A percentile compares a stretch with the other conserved stretches of the same genome.
These are phyloP conservation scores for Aspergillus homomorphus DNA, from an alignment of 495 filamentous ascomycete species.

Conservation along the genomic window DNA sequence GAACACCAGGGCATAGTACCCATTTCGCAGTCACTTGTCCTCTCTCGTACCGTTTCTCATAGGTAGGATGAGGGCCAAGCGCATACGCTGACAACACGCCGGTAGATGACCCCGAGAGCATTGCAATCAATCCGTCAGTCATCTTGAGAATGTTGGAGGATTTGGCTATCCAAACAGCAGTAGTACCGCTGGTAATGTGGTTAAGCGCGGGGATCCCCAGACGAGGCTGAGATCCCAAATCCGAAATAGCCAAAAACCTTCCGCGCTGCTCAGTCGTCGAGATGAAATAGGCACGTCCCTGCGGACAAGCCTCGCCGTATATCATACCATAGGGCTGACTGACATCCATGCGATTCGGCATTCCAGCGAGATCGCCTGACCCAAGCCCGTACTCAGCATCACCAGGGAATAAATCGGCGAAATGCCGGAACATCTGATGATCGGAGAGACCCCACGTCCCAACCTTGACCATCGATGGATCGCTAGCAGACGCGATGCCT, in stretches of 20 bases:
- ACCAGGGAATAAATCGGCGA: slow-evolving; percentile 70
- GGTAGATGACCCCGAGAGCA: slow-evolving; percentile 78
- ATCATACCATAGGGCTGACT: slow-evolving; percentile 81
- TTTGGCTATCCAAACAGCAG: slow-evolving; percentile 90
- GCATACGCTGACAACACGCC: slow-evolving; percentile 85
- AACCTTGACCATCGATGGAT: slow-evolving; percentile 72
- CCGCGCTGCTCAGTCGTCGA: slow-evolving; percentile 72
- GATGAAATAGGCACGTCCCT: slow-evolving; percentile 73
- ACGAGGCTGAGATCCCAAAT: slow-evolving; percentile 44
- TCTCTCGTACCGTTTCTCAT: slow-evolving; percentile 62
- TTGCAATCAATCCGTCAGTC: slow-evolving; percentile 75
- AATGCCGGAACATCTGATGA: slow-evolving; percentile 67
- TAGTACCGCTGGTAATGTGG: slow-evolving; percentile 57
- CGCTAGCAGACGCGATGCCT: slow-evolving; percentile 69
- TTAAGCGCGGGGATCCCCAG: slow-evolving; percentile 73
- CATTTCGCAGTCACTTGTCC: slow-evolving; percentile 82
- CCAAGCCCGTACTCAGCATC: slow-evolving; percentile 75
- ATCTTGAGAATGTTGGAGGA: slow-evolving; percentile 63
- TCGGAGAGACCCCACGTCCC: slow-evolving; percentile 81
- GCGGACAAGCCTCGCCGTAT: slow-evolving; percentile 79
- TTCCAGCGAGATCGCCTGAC: slow-evolving; percentile 66
- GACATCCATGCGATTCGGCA: slow-evolving; percentile 84
- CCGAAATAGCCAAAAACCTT: slow-evolving; percentile 61
- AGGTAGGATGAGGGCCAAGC: slow-evolving; percentile 63
- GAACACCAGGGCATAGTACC: slow-evolving; percentile 88